Base-by-base conservation (phyloP, 2,329 filamentous ascomycete genomes). In the Phaeosphaeria sp. region DNA sequence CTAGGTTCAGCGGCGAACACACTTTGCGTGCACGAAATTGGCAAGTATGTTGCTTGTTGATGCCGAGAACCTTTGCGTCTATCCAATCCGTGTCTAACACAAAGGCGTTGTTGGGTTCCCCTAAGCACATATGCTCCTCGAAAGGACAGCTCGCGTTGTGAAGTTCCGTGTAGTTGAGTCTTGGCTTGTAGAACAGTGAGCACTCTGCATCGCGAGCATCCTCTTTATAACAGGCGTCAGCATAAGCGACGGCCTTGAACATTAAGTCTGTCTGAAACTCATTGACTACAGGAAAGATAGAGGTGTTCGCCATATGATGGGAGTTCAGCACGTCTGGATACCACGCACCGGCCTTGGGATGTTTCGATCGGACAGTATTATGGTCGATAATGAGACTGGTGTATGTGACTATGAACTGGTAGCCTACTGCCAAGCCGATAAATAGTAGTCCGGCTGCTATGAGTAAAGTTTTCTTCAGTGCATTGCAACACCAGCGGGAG, bases 61-160 rank as follows among this genome's bases (percentile, higher is more conserved):
- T 59, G 25, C 59, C 59, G 6, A 62, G 49, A 6, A 51, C 10
- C 22, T 18, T 46, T 9, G 52, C 44, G 33, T 54, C 46, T 4
- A 43, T 20, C 52, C 55, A 58, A 3, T 53, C 56, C 15, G 59
- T 62, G 23, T 56, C 56, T 10, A 62, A 27, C 15, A 59, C 55
- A 25, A 46, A 62, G n/a, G 52, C 59, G 41, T 52, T 47, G n/a
- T 36, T 6, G 5, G 23, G 42, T 4, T 48, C 48, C 15, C 27
- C 23, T 10, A 36, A 22, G 44, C 59, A 62, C 46, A 62, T 43
- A n/a, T 42, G 30, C 15, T 33, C 36, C 17, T 30, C 18, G 39
- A 56, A 62, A 10, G 55, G 59, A 46, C 59, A 62, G 25, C 39
- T 49, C 9, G 39, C 52, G 20, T 62, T 62, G 42, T 52, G 52